A percentile compares a stretch with the other conserved stretches of the same genome.
These are phyloP conservation scores for Candida sp. DNA, from an alignment of 1,139 yeast genomes.

Conservation along the genomic window DNA sequence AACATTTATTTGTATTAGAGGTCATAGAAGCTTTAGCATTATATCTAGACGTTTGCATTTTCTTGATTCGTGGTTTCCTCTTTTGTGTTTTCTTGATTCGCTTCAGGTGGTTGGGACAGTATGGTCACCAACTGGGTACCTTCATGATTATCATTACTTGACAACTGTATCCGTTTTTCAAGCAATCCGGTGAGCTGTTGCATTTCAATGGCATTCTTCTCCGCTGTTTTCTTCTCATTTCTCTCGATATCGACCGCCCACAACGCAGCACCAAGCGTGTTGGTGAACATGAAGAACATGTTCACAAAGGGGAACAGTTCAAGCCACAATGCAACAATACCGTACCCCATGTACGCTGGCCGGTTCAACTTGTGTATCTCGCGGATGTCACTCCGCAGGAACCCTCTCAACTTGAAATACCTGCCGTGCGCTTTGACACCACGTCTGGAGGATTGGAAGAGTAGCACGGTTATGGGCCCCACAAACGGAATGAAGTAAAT, in stretches of 20 bases:
- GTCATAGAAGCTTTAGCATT: background rate
- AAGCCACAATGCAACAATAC: slow-evolving; percentile 58
- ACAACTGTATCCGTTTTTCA: background rate
- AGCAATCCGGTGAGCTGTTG: background rate
- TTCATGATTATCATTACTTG: no score
- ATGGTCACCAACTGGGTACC: background rate
- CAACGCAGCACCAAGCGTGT: slow-evolving; percentile 72
- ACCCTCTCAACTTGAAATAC: slow-evolving; percentile 65
- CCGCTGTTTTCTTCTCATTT: slow-evolving; percentile 8
- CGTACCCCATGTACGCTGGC: slow-evolving; percentile 53
- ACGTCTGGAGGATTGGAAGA: slow-evolving; percentile 61
- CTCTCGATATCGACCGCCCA: slow-evolving; percentile 57
- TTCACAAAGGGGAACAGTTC: slow-evolving; percentile 68
- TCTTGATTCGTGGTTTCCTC: background rate
- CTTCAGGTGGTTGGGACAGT: background rate
- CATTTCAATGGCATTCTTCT: slow-evolving; percentile 1
- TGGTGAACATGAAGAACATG: slow-evolving; percentile 65
- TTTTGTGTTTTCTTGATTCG: background rate
- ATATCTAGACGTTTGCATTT: background rate
- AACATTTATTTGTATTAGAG: slow-evolving; percentile 53
- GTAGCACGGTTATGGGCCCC: slow-evolving; percentile 61
- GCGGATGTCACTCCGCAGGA: slow-evolving; percentile 41
- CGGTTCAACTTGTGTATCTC: slow-evolving; percentile 29
- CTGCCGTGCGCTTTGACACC: slow-evolving; percentile 61
- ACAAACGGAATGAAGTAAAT: slow-evolving; percentile 61